Evolutionary conservation across 768 basidiomycete genomes (phyloP).

Genomic region (Termitomyces sp.): DNA sequence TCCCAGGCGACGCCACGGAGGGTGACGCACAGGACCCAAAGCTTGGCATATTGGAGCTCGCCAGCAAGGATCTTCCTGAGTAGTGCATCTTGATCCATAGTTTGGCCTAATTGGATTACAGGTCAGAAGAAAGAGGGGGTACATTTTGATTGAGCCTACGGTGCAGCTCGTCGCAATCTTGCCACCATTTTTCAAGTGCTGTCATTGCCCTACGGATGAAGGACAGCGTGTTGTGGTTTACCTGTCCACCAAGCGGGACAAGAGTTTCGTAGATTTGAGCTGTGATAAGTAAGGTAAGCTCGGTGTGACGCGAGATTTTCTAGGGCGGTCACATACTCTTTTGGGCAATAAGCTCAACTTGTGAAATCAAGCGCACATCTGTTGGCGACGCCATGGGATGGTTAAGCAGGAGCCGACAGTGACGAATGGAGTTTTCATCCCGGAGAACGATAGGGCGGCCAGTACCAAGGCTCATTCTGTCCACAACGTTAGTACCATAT

Average conservation of each 20-base stretch:
- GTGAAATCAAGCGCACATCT: slow-evolving; percentile 83
- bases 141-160: slow-evolving; percentile 39
- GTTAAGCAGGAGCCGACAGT: slow-evolving; percentile 76
- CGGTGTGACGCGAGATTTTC: background rate
- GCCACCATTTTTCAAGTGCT: slow-evolving; percentile 90
- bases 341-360: slow-evolving; percentile 87
- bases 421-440: slow-evolving; percentile 83
- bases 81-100: slow-evolving; percentile 83
- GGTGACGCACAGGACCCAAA: slow-evolving; percentile 94
- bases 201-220: slow-evolving; percentile 86
- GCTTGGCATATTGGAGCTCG: slow-evolving; percentile 89
- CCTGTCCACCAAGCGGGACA: slow-evolving; percentile 80
- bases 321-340: slow-evolving; percentile 59
- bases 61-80: slow-evolving; percentile 85
- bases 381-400: slow-evolving; percentile 90
- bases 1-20: slow-evolving; percentile 93
- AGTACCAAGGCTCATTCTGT: slow-evolving; percentile 87
- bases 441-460: slow-evolving; percentile 88
- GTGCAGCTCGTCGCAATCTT: slow-evolving; percentile 84
- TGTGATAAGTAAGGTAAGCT: slow-evolving; percentile 27
- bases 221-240: slow-evolving; percentile 80
- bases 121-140: slow-evolving; percentile 11
- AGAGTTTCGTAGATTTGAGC: slow-evolving; percentile 94
- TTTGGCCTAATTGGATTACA: slow-evolving; percentile 47
- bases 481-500: slow-evolving; percentile 10